Percentiles rank a stretch among this genome's conserved stretches.
These are phyloP conservation scores for Zymoseptoria brevis DNA, from an alignment of 2,329 filamentous ascomycete species.

Conservation along the genomic window DNA sequence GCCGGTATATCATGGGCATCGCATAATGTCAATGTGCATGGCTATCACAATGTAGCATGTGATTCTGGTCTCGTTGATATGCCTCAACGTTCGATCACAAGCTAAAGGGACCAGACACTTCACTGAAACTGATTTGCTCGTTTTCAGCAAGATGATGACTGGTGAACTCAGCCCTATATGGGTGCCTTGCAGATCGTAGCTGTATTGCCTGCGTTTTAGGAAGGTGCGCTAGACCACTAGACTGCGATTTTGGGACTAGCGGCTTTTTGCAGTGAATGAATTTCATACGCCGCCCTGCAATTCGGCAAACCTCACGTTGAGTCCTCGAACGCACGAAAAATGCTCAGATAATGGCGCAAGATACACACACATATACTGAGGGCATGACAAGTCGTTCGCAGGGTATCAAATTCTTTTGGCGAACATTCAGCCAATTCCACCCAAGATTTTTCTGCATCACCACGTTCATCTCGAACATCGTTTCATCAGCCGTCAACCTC, in stretches of 20 bases:
- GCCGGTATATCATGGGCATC: too few species aligned
- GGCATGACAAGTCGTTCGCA: background rate
- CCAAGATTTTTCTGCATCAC: background rate
- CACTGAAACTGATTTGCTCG: too few species aligned
- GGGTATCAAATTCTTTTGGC: background rate
- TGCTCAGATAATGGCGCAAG: too few species aligned
- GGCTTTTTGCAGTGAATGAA: background rate
- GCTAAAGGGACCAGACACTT: too few species aligned
- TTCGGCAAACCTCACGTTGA: background rate
- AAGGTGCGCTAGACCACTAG: background rate
- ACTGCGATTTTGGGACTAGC: background rate
- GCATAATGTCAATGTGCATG: too few species aligned
- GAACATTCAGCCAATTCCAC: background rate
- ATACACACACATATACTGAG: background rate
- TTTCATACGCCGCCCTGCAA: background rate
- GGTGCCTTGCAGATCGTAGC: background rate
- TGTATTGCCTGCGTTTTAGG: background rate
- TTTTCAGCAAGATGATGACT: too few species aligned
- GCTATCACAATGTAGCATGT: too few species aligned
- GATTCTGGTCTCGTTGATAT: too few species aligned
- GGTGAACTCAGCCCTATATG: too few species aligned
- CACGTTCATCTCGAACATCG: background rate
- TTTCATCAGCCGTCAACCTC: background rate
- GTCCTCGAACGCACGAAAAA: background rate
- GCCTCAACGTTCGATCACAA: too few species aligned